phyloP scores from a whole-genome alignment of 2,329 filamentous ascomycete genomes.

The Chlorencoelia australis region DNA sequence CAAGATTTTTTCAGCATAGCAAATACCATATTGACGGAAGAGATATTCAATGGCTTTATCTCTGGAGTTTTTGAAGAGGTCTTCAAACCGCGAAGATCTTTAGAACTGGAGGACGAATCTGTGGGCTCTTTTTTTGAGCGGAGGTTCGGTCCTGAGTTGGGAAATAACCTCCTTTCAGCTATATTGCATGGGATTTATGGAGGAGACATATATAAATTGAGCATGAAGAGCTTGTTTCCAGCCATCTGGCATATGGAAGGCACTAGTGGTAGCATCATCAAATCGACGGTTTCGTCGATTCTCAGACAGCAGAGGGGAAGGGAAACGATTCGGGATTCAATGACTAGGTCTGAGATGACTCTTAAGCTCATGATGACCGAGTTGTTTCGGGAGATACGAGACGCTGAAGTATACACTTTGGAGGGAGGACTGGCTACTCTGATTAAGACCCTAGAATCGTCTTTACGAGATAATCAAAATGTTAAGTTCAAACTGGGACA shows the following conservation, averaged over 20 bases:
- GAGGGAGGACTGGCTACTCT: slow-evolving; percentile 54
- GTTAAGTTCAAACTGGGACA: slow-evolving; percentile 46
- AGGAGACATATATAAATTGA: slow-evolving; percentile 75
- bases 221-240: slow-evolving; percentile 48
- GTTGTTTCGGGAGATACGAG: slow-evolving; percentile 15
- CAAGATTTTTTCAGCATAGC: slow-evolving; percentile 26
- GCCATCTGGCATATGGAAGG: slow-evolving; percentile 18
- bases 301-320: no score
- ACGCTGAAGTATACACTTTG: slow-evolving; percentile 37
- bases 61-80: slow-evolving; percentile 22
- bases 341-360: slow-evolving; percentile 1
- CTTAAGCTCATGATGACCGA: slow-evolving; percentile 1
- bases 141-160: slow-evolving; percentile 42
- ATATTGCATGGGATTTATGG: slow-evolving; percentile 84
- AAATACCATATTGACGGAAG: slow-evolving; percentile 37
- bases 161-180: slow-evolving; percentile 67
- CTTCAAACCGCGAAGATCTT: slow-evolving; percentile 25
- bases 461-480: slow-evolving; percentile 42
- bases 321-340: neutral
- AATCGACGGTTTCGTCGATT: no score
- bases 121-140: slow-evolving; percentile 56
- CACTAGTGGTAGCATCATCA: slow-evolving; percentile 10
- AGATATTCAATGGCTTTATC: slow-evolving; percentile 40
- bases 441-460: slow-evolving; percentile 40
- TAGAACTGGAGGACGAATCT: slow-evolving; percentile 51